Evolutionary conservation across 2,329 filamentous ascomycete genomes (phyloP), one percentile per base, ranked within the genome.

Genomic region (Pseudocercospora macadamiae): DNA sequence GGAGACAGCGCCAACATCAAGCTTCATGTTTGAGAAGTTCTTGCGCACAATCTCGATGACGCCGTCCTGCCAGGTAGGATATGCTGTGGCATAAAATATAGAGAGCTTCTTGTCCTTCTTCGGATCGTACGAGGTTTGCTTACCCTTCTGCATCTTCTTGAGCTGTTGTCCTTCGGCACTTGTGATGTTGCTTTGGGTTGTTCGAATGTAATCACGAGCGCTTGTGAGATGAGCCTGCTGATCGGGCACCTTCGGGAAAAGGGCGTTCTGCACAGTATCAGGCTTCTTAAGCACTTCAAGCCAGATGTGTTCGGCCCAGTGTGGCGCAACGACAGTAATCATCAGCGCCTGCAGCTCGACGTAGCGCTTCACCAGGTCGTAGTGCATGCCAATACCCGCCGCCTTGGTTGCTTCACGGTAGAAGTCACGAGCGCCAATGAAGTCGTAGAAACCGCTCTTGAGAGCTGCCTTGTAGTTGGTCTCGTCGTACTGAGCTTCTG

Each of bases 301-400:
- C 91, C 92, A 97, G 72, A 99, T 86, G 76, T 96, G 89, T 73
- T 99, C 95, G 47, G 91, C 83, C 89, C 92, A 97, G 77, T 99
- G 95, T 59, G 95, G 93, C 2, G 93, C 88, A 63, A 97, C 87
- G 52, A 92, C 89, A 2, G 89, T 84, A 66, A 97, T 79, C 70
- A 97, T 82, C 51, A 96, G 82, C 45, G 90, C 87, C 75, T 97
- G 93, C 18, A 96, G 82, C 77, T 96, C 89, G 66, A 96, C 86
- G 76, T 95, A 99, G 66, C 88, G 85, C 67, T 85, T 78, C 28
- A 93, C 83, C 9, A 96, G 80, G 65, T 92, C 89, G 67, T 86
- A 85, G 79, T 97, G 93, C 88, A 97, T 93, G 68, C 89, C 88
- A 64, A 95, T 85, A 49, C 89, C 89, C 4, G 89, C 88, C 21